A percentile compares a stretch with the other conserved stretches of the same genome.
phyloP scores from a whole-genome alignment of 768 basidiomycete species.

The Hericium alpestre region DNA sequence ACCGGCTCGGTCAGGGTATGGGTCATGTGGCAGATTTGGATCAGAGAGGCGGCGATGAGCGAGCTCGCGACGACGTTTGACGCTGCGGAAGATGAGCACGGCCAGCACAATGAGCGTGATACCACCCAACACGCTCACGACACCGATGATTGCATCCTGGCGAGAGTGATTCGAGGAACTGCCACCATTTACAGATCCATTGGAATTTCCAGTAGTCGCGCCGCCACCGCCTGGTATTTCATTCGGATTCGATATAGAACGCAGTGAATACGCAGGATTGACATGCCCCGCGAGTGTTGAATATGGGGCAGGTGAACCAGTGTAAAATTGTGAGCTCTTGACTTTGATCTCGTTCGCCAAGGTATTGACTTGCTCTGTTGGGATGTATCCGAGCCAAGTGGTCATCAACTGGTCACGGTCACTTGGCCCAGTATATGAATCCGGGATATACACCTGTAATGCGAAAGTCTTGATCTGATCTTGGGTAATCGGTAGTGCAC shows the following conservation, averaged over 20 bases:
- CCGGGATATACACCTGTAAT: constrained; percentile 61
- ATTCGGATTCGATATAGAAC: constrained; percentile 31
- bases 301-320: constrained; percentile 30
- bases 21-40: constrained; percentile 26
- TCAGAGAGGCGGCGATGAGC: constrained; percentile 70
- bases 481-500: constrained; percentile 32
- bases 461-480: constrained; percentile 38
- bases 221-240: constrained; percentile 7
- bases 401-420: constrained; percentile 52
- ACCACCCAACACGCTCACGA: constrained; percentile 73
- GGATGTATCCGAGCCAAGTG: constrained; percentile 64
- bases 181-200: constrained; percentile 13
- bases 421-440: constrained; percentile 33
- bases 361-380: constrained; percentile 36
- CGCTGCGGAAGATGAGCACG: constrained; percentile 60
- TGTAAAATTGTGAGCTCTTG: constrained; percentile 56
- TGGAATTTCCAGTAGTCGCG: constrained; percentile 12
- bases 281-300: constrained; percentile 55
- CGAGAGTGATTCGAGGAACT: constrained; percentile 35
- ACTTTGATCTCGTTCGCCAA: constrained; percentile 60
- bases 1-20: constrained; percentile 40
- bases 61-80: constrained; percentile 55
- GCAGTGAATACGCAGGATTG: constrained; percentile 54
- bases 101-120: constrained; percentile 63
- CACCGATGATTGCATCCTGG: constrained; percentile 84